Evolutionary conservation across 768 basidiomycete genomes (phyloP), one percentile per base, ranked within the genome.

Genomic region (Mycena haematopus): DNA sequence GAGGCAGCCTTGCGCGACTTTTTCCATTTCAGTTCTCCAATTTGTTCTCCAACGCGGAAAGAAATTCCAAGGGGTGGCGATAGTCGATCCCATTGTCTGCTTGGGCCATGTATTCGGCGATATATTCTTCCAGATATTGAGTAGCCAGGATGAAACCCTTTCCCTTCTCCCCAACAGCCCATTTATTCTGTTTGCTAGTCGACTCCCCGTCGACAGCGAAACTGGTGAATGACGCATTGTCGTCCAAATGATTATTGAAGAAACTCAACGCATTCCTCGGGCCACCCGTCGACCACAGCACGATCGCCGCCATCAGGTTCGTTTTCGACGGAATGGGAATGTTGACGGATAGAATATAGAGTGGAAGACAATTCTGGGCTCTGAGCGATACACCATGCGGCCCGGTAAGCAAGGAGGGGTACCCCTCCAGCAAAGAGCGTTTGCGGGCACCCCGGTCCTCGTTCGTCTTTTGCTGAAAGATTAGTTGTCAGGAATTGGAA

Each of bases 231-330:
- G 54, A 25, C 8, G 60, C 60, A 29, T 22, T 17, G 11, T 21
- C 11, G n/a, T 62, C 61, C 2, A 62, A 55, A 24, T 56, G 61
- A n/a, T 62, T 62, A 22, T 62, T 62, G 22, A 42, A 57, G 25
- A 62, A 52, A 14, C 40, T 44, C 42, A 62, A 29, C 2, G 55
- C 42, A 1, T 40, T 40, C 24, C 25, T n/a, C 4, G 21, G 1
- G 24, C 25, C n/a, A 3, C 40, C 44, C 9, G 55, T 52, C 9
- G 38, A 21, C 61, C 61, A 62, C 24, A 51, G 9, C 5, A 62
- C 61, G 19, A 62, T 46, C 0, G 50, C 61, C 8, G 22, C 50
- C 15, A 21, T 11, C 15, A 62, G 15, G 22, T 62, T 52, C 2
- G 55, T 52, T 21, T 57, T 57, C 0, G 17, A 22, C 2, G 53